These are phyloP conservation scores for Piromyces finnis DNA, from an alignment of 192 early-diverging fungal species.

Conservation along the genomic window DNA sequence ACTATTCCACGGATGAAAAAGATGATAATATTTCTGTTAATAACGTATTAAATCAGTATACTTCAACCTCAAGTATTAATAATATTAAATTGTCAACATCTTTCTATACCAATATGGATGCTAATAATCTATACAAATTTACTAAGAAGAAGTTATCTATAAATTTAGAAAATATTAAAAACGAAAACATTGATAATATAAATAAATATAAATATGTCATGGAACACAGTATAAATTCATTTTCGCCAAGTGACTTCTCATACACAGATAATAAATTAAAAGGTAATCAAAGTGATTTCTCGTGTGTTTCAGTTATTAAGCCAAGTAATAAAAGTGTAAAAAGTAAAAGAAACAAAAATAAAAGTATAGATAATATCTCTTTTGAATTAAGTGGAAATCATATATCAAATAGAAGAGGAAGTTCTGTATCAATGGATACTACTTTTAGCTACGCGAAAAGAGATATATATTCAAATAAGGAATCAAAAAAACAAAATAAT, in stretches of 20 bases:
- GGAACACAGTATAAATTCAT: background rate
- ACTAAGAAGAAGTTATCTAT: background rate
- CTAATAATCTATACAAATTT: background rate
- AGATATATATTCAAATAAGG: background rate
- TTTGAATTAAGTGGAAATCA: background rate
- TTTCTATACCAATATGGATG: background rate
- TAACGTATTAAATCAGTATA: background rate
- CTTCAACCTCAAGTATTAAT: background rate
- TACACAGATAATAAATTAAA: background rate
- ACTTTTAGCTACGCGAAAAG: background rate
- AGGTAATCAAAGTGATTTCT: background rate
- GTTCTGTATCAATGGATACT: background rate
- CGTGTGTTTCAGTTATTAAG: background rate
- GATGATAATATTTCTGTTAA: background rate
- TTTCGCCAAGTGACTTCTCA: background rate
- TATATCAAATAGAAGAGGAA: background rate
- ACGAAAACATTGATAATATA: background rate
- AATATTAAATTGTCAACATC: background rate
- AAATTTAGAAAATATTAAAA: background rate
- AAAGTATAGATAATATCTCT: background rate
- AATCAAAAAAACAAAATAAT: background rate
- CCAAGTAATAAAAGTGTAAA: background rate
- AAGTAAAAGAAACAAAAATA: background rate
- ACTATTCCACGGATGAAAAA: background rate
- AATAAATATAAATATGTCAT: background rate